These are phyloP conservation scores for Toxoplasma gondii DNA, from an alignment of 169 alveolate genomes.

Conservation along the genomic window DNA sequence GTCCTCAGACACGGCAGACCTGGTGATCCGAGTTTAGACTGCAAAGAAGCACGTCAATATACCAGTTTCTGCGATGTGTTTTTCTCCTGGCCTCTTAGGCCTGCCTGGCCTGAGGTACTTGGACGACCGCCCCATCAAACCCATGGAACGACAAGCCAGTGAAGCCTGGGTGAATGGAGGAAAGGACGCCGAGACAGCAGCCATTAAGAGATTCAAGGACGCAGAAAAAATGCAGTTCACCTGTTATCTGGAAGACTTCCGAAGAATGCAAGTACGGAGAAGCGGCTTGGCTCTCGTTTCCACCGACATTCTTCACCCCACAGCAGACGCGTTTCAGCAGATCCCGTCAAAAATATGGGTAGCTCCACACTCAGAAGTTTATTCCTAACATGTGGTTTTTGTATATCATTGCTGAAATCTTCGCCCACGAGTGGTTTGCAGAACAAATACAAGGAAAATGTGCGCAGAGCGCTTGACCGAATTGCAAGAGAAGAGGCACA, in stretches of 20 bases:
- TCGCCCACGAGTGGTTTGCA: background rate
- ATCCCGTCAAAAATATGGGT: background rate
- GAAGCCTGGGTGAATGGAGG: slow-evolving; percentile 91
- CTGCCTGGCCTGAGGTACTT: slow-evolving; percentile 83
- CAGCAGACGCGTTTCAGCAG: background rate
- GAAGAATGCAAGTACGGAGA: background rate
- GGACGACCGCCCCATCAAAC: slow-evolving; percentile 91
- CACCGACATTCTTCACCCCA: no score
- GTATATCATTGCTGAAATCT: background rate
- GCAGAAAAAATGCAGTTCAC: background rate
- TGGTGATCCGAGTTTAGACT: no score
- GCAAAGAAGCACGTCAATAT: no score
- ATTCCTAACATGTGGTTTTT: background rate
- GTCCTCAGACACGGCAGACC: no score
- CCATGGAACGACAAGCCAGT: slow-evolving; percentile 89
- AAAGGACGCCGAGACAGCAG: slow-evolving; percentile 79
- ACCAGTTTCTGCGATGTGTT: background rate
- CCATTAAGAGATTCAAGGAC: background rate
- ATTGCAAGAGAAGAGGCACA: slow-evolving; percentile 7
- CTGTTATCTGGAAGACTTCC: background rate
- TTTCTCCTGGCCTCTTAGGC: background rate
- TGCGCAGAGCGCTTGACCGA: background rate
- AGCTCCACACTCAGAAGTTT: background rate
- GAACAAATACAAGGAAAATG: background rate
- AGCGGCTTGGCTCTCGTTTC: background rate